These are phyloP conservation scores for Sphaerulina vaccinii DNA, from an alignment of 2,329 filamentous ascomycete species.

Conservation along the genomic window DNA sequence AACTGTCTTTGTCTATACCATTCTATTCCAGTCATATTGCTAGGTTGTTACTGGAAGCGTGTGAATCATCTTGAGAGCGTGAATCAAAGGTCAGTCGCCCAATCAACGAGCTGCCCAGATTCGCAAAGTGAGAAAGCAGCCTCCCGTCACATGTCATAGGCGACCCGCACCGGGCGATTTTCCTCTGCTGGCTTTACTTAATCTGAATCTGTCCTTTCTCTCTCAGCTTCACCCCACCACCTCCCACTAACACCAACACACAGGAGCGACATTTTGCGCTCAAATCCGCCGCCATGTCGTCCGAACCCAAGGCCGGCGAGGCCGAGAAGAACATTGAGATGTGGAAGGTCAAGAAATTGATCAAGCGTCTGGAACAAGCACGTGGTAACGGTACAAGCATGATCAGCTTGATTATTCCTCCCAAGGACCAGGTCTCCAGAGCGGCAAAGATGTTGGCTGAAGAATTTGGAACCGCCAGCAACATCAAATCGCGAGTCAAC, in stretches of 20 bases:
- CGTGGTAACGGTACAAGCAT: conserved; percentile 98
- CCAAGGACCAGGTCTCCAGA: conserved; percentile 96
- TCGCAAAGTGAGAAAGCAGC: too few relatives aligned
- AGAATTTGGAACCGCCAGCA: conserved; percentile 83
- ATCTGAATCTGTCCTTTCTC: background rate
- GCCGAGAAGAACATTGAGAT: conserved; percentile 95
- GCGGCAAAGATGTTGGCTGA: conserved; percentile 99
- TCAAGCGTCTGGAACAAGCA: conserved; percentile 96
- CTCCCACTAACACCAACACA: background rate
- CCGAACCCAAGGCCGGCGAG: conserved; percentile 80
- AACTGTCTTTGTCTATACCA: too few relatives aligned
- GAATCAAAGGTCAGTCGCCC: too few relatives aligned
- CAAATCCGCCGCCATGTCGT: conserved; percentile 68
- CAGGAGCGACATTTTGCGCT: background rate
- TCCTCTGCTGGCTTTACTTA: background rate
- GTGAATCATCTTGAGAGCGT: too few relatives aligned
- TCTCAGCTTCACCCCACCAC: background rate
- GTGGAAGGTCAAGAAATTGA: conserved; percentile 99
- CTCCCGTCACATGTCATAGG: too few relatives aligned
- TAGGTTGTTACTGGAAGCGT: too few relatives aligned
- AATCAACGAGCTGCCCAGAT: too few relatives aligned
- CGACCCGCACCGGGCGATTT: too few relatives aligned
- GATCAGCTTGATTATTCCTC: conserved; percentile 99
- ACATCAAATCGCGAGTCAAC: conserved; percentile 99
- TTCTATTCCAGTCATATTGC: too few relatives aligned